Conservation (phyloP, 306 rosid species). For the Sindora glabra region DNA sequence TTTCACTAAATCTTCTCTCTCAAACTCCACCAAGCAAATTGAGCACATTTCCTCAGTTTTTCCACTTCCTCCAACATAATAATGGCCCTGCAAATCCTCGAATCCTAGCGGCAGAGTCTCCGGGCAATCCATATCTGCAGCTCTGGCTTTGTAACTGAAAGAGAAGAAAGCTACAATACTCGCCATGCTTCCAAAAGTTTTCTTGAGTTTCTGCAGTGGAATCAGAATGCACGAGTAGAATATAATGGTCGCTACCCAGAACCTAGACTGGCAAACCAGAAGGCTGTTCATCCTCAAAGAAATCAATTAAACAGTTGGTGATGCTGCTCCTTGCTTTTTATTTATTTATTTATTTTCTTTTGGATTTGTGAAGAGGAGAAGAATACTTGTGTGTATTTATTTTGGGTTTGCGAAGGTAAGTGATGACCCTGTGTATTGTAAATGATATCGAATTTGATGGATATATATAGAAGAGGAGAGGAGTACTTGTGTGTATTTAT, state of each 20-base stretch:
- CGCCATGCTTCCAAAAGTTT: constrained; percentile 13
- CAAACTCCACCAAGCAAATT: constrained; percentile 69
- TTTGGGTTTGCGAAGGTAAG: too few relatives aligned
- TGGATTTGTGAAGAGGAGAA: too few relatives aligned
- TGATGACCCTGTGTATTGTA: not conserved
- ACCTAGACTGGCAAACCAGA: constrained; percentile 28
- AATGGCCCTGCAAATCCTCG: constrained; percentile 22
- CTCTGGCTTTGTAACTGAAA: not conserved
- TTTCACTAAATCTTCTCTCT: constrained; percentile 49
- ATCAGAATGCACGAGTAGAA: constrained; percentile 62
- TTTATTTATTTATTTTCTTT: not conserved
- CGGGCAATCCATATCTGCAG: not conserved
- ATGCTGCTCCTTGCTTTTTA: not conserved
- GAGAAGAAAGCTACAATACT: not conserved
- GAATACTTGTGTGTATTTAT: too few relatives aligned
- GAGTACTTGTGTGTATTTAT: not conserved
- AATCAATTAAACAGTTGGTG: too few relatives aligned
- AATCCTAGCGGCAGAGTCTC: constrained; percentile 29
- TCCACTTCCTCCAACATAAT: not conserved
- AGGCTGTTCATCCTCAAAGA: constrained; percentile 40
- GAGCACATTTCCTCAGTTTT: constrained; percentile 44
- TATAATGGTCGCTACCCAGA: constrained; percentile 39
- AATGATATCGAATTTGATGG: not conserved
- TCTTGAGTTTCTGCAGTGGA: constrained; percentile 45
- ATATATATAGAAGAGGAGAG: not conserved